Conservation (phyloP, 352 stramenopile species). For the Globisporangium orthogonon region DNA sequence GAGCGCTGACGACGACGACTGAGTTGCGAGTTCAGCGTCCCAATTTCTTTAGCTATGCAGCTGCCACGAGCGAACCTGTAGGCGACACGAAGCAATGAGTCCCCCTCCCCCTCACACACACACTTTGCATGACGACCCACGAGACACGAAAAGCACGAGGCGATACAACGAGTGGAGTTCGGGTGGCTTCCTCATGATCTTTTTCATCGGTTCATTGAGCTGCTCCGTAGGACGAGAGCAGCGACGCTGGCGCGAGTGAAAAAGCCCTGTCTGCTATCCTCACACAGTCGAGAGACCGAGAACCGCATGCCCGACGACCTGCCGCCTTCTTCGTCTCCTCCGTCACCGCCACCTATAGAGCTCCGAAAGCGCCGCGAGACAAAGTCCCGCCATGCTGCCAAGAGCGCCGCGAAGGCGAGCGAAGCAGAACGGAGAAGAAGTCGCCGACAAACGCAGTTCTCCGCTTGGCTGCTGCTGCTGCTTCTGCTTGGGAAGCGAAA, state of each 20-base stretch:
- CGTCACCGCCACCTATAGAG: background rate
- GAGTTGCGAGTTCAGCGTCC: background rate
- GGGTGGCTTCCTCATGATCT: constrained; percentile 3
- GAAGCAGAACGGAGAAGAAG: background rate
- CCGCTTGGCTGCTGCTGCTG: constrained; percentile 6
- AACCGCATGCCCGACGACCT: background rate
- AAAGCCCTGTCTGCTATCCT: constrained; percentile 1
- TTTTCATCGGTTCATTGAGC: constrained; percentile 2
- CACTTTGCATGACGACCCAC: background rate
- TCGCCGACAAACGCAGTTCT: background rate
- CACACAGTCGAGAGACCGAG: background rate
- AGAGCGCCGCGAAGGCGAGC: background rate
- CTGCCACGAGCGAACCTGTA: too few species aligned
- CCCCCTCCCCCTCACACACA: background rate
- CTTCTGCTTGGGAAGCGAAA: constrained; percentile 2
- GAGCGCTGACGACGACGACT: constrained; percentile 40
- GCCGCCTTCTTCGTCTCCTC: constrained; percentile 1
- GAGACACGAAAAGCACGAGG: background rate
- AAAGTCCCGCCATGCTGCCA: background rate
- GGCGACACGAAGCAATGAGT: background rate
- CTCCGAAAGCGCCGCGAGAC: background rate
- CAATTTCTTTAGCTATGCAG: too few species aligned
- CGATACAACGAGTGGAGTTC: background rate
- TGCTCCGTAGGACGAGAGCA: background rate
- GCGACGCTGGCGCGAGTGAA: constrained; percentile 4